Evolutionary conservation across 192 early-diverging fungal species (phyloP).

Genomic region (Phycomyces nitens): DNA sequence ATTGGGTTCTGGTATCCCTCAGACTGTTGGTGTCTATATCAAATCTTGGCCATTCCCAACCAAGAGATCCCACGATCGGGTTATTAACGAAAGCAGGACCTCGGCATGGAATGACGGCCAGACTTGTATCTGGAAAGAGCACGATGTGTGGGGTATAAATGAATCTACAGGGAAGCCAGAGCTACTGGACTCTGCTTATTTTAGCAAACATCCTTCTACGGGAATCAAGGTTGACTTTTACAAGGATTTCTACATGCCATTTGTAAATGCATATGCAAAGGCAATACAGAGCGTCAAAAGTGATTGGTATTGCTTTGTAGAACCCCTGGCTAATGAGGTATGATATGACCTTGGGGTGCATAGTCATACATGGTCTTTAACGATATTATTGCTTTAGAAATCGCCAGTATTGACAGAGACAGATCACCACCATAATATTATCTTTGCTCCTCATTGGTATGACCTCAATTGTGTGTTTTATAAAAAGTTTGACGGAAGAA

Average conservation of each 20-base stretch:
- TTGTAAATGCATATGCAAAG: constrained; percentile 60
- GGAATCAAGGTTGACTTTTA: constrained; percentile 58
- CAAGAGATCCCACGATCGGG: constrained; percentile 43
- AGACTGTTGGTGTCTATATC: constrained; percentile 71
- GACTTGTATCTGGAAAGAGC: constrained; percentile 70
- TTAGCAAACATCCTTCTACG: constrained; percentile 58
- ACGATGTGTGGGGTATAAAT: constrained; percentile 73
- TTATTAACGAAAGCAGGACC: constrained; percentile 54
- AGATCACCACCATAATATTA: constrained; percentile 53
- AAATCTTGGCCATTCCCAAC: constrained; percentile 78
- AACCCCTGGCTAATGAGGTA: constrained; percentile 80
- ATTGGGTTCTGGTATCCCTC: constrained; percentile 64
- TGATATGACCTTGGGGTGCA: not conserved
- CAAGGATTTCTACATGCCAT: constrained; percentile 69
- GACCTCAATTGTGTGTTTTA: constrained; percentile 75
- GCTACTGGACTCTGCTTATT: constrained; percentile 60
- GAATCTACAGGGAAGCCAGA: constrained; percentile 44
- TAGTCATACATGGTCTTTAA: not conserved
- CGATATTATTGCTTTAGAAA: constrained; percentile 18
- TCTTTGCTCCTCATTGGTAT: constrained; percentile 88
- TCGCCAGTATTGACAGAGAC: constrained; percentile 42
- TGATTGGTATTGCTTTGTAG: constrained; percentile 65
- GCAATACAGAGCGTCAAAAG: constrained; percentile 56
- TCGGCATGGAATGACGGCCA: constrained; percentile 62
- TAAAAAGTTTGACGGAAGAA: constrained; percentile 62